These are phyloP conservation scores for Exserohilum turcica DNA, from an alignment of 2,329 filamentous ascomycete species.

Conservation along the genomic window DNA sequence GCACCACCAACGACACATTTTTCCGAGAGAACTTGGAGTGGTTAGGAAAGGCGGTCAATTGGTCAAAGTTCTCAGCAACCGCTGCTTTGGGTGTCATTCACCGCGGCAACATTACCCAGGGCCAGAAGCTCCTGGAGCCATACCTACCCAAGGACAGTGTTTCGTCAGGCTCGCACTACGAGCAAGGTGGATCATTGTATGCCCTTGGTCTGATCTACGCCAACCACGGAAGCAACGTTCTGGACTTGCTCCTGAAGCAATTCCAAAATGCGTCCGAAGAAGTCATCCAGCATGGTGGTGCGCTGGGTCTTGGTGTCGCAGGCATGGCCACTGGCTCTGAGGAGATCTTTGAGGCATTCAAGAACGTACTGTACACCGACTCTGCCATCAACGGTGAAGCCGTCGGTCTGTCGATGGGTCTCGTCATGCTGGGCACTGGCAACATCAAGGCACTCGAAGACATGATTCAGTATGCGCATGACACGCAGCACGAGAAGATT, in stretches of 20 bases:
- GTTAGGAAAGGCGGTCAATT: constrained; percentile 98
- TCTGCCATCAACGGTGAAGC: constrained; percentile 97
- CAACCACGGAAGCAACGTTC: constrained; percentile 91
- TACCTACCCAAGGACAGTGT: constrained; percentile 84
- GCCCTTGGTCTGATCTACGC: constrained; percentile 96
- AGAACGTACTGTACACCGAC: constrained; percentile 85
- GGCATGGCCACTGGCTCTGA: constrained; percentile 96
- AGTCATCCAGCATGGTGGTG: constrained; percentile 95
- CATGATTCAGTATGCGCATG: constrained; percentile 97
- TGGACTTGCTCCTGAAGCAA: constrained; percentile 76
- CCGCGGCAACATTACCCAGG: constrained; percentile 90
- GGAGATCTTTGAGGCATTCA: constrained; percentile 88
- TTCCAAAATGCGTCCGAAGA: constrained; percentile 81
- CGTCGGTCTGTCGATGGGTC: constrained; percentile 91
- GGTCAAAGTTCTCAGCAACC: constrained; percentile 98
- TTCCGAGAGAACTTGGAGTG: constrained; percentile 98
- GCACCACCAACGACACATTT: constrained; percentile 97
- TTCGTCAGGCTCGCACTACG: constrained; percentile 82
- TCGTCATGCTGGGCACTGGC: constrained; percentile 98
- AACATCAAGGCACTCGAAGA: constrained; percentile 91
- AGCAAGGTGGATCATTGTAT: constrained; percentile 93
- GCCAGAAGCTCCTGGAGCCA: constrained; percentile 88
- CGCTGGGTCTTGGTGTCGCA: constrained; percentile 91
- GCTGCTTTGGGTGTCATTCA: constrained; percentile 96
- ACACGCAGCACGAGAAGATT: constrained; percentile 98